Base-by-base conservation (phyloP, 106 monocot species). In the Triglochin maritima region DNA sequence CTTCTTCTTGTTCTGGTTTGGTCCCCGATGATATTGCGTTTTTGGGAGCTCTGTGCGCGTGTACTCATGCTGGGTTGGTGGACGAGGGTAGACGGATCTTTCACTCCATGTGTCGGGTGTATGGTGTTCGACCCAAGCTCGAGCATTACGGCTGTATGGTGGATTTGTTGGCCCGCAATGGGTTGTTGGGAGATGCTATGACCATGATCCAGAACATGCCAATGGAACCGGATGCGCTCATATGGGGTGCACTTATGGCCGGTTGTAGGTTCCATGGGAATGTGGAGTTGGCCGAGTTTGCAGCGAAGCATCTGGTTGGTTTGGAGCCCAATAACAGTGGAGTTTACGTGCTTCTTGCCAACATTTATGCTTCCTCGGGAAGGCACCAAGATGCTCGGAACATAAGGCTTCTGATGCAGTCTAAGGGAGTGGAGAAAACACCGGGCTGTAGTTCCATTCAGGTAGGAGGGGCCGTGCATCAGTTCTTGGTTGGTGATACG, bases 111-210 rank as follows among this genome's bases (percentile, higher is more conserved):
- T 61, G 47, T 12, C 54, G 15, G 14, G 29, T 11, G 5, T 79
- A 87, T 68, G 71, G 65, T 11, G 67, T 87, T 44, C 62, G 46
- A 49, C 81, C 83, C 2, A 79, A 87, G 68, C 69, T 80, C 9
- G 87, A 84, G 76, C 87, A 87, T 61, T 81, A 81, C 56, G 87
- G 87, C n/a, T 87, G 87, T 59, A 79, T 87, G 87, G 81, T 87
- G 15, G 83, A 87, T 47, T 69, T 81, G 13, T 68, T 84, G 56
- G 70, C 78, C 29, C 66, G 81, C 10, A 79, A 79, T 13, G 87
- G 87, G 29, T 57, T 76, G 49, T 76, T 84, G 6, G 51, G 77
- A 7, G 79, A 88, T 63, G 87, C 87, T 4, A 61, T 63, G 69
- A 29, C 16, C 15, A 58, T 88, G 7, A 63, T 81, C 5, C 62